A percentile compares a stretch with the other conserved stretches of the same genome.
phyloP scores from a whole-genome alignment of 2,329 filamentous ascomycete genomes.

The Nigrospora sphaerica region DNA sequence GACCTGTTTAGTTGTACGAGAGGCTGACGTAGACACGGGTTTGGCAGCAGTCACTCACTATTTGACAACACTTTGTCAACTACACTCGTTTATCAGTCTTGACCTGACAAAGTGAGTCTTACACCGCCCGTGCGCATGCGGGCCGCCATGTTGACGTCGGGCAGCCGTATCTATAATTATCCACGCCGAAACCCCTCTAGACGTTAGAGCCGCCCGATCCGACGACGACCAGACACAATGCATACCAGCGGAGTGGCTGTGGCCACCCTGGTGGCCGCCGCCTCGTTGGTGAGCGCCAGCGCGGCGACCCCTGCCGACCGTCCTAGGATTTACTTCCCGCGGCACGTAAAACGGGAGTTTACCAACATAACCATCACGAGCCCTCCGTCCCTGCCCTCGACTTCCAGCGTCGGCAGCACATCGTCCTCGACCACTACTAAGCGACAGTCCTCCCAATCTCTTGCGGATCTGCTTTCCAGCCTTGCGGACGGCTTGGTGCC shows the following conservation, averaged over 20 bases:
- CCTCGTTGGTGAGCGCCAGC: conserved; percentile 26
- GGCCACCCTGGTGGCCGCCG: conserved; percentile 27
- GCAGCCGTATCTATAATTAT: conserved; percentile 7
- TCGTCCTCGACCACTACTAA: conserved; percentile 11
- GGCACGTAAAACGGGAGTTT: conserved; percentile 32
- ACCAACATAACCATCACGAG: conserved; percentile 24
- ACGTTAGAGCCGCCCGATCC: neutral
- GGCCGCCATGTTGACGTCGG: too few relatives aligned
- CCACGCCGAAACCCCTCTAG: conserved; percentile 7
- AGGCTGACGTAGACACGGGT: conserved; percentile 7
- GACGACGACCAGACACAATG: conserved; percentile 15
- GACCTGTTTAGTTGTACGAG: too few relatives aligned
- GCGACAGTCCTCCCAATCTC: conserved; percentile 9
- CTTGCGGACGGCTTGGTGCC: conserved; percentile 5
- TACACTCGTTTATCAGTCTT: conserved; percentile 35
- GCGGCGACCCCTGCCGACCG: conserved; percentile 17
- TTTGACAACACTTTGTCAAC: conserved; percentile 36
- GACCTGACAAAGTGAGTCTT: conserved; percentile 24
- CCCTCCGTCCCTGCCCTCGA: conserved; percentile 11
- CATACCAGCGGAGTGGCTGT: conserved; percentile 21
- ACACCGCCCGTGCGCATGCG: too few relatives aligned
- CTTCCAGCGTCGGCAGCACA: conserved; percentile 6
- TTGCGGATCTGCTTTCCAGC: conserved; percentile 17
- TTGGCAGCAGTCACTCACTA: conserved; percentile 22
- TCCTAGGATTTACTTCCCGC: conserved; percentile 35